Evolutionary conservation across 148 eudicot genomes (phyloP), one percentile per base, ranked within the genome.

Genomic region (Rhododendron mucronatum): DNA sequence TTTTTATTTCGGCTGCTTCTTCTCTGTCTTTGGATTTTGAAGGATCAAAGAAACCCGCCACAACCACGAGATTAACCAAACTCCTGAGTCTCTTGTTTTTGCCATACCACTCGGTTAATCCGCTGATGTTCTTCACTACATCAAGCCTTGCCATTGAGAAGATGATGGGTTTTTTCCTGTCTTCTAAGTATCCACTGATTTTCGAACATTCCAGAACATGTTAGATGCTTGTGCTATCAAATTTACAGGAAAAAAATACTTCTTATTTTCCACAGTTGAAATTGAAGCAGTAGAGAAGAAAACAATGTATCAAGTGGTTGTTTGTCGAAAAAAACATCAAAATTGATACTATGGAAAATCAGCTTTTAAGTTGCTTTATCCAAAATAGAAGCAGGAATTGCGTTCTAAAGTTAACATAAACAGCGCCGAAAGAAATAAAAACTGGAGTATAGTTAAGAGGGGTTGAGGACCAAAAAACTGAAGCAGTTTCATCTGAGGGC

Each of bases 71-170:
- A 89, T 96, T 96, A 67, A 92, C 98, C 73, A 95, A 90, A 86
- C 82, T 90, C 85, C 99, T 91, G 13, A 96, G 93, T 84, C 92
- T 89, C 69, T 92, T 92, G 91, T 96, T 96, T 89, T 89, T 94
- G 13, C 95, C 99, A 45, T 87, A 96, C 99, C 99, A 96, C 86
- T 96, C 99, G 3, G 93, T 91, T 86, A 96, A 87, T 45, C 98
- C 97, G 15, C 91, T 92, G 8, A 96, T 92, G 81, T 96, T 96
- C 90, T 96, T 96, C 89, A 95, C 98, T 23, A 89, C 91, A 80
- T 95, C 99, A 28, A 96, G 97, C 92, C 98, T 94, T 82, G 99
- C 98, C 99, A 96, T 96, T 21, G 99, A 96, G 89, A 96, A 96
- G 33, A 95, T 87, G 55, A 96, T 96, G 20, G 99, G 99, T 80